A percentile compares a stretch with the other conserved stretches of the same genome.
Conservation (phyloP, 768 basidiomycete genomes). For the Collybia sp. region DNA sequence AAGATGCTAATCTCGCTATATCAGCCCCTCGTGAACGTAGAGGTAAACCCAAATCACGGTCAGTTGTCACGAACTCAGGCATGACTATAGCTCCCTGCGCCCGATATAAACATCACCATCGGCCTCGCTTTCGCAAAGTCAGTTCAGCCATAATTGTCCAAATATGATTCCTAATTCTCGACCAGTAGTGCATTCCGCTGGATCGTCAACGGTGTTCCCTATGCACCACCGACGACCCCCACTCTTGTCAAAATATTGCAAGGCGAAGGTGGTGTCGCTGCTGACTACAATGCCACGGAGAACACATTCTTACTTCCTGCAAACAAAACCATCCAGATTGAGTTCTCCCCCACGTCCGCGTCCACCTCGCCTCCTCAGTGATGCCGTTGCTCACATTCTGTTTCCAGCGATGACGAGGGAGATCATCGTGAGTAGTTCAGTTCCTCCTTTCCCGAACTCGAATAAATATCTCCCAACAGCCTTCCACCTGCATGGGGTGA, state of each 20-base stretch:
- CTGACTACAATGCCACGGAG: neutral
- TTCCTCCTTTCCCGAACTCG: conserved; percentile 1
- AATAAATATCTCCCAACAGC: too few species aligned
- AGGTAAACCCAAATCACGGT: too few species aligned
- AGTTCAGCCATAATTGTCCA: neutral
- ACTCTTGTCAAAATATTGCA: conserved; percentile 26
- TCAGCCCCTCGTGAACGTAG: too few species aligned
- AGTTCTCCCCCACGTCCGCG: conserved; percentile 3
- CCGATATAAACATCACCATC: conserved; percentile 14
- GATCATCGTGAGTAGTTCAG: conserved; percentile 10
- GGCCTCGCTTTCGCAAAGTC: conserved; percentile 4
- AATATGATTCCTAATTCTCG: neutral
- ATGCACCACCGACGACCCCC: conserved; percentile 17
- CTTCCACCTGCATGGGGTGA: too few species aligned
- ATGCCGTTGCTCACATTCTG: neutral
- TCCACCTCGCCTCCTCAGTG: neutral
- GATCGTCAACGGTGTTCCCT: conserved; percentile 27
- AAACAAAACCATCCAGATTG: too few species aligned
- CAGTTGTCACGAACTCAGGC: too few species aligned
- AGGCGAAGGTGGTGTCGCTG: conserved; percentile 8
- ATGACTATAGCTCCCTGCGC: too few species aligned
- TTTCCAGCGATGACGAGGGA: conserved; percentile 14
- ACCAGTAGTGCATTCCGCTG: conserved; percentile 14
- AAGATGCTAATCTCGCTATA: too few species aligned
- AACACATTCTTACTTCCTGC: conserved; percentile 10